Conservation (phyloP, 2,329 filamentous ascomycete genomes). For the Botrytis galanthina region DNA sequence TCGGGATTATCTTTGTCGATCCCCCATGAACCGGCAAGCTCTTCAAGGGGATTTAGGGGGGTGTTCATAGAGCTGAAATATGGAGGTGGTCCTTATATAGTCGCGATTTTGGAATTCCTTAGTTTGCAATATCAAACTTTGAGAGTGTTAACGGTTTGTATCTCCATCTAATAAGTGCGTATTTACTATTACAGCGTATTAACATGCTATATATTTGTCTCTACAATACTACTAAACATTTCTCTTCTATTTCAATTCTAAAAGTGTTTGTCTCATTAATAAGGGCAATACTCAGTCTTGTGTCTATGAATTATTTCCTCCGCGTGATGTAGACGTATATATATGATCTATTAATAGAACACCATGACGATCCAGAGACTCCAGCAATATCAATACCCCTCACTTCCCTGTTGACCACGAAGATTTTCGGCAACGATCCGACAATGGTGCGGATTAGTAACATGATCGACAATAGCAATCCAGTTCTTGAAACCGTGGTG, state of each 20-base stretch:
- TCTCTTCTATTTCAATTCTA: not conserved
- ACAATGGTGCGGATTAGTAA: not conserved
- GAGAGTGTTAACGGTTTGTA: not conserved
- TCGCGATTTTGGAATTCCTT: not conserved
- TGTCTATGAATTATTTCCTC: not conserved
- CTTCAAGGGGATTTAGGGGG: not conserved
- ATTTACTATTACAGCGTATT: not conserved
- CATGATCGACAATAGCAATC: not conserved
- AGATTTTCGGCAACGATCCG: not conserved
- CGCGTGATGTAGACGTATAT: not conserved
- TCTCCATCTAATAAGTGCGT: not conserved
- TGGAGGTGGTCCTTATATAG: not conserved
- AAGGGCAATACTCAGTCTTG: not conserved
- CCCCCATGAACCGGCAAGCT: not conserved
- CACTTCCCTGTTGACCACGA: not conserved
- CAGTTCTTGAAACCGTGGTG: not conserved
- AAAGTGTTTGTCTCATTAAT: not conserved
- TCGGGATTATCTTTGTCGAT: not conserved
- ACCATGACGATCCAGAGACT: not conserved
- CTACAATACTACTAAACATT: not conserved
- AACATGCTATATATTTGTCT: not conserved
- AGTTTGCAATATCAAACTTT: not conserved
- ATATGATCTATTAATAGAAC: not conserved
- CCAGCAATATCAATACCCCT: not conserved
- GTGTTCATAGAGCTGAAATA: not conserved